Evolutionary conservation across 441 rosid species (phyloP), one percentile per base, ranked within the genome.

Genomic region (Gossypium gossypioides): DNA sequence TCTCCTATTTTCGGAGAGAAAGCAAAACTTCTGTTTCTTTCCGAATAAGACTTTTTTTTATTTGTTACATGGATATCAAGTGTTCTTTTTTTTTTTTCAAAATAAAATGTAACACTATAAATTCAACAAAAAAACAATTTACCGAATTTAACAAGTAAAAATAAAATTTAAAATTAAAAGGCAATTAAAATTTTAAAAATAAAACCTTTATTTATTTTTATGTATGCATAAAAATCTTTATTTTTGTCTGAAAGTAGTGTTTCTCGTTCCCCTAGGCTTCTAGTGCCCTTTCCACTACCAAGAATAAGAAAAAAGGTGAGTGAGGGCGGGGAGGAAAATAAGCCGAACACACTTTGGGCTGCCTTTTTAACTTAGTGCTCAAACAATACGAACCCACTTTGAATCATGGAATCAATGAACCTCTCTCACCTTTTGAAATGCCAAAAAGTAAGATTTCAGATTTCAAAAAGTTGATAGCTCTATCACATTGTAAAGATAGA

Each of bases 331-430:
- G 42, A 34, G 57, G 10, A 6, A 21, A 42, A 42, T 10, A 40
- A 25, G 48, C 25, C 27, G 44, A 65, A 66, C 18, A 37, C 48
- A 1, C 10, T 5, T 27, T 25, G 48, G 61, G 4, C 15, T 55
- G 21, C 59, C 60, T 24, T 25, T 73, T 84, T 79, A 71, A 61
- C 29, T 69, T 18, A 58, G 83, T 85, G 82, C 83, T 77, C 71
- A 75, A 55, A 19, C 27, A 48, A 63, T 63, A 65, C 77, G 51
- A 22, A 66, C 74, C 81, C 69, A 61, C 62, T 18, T 50, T 13
- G 71, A 69, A 72, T 62, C 44, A 24, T 64, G 81, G 77, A 73
- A 68, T 62, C 76, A 66, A 56, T 74, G 24, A 18, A 15, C 25
- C 63, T 4, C 10, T 48, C 54, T 3, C 21, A 50, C 55, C 19